A percentile compares a stretch with the other conserved stretches of the same genome.
These are phyloP conservation scores for Cyberlindnera petersonii DNA, from an alignment of 805 yeast species.

Conservation along the genomic window DNA sequence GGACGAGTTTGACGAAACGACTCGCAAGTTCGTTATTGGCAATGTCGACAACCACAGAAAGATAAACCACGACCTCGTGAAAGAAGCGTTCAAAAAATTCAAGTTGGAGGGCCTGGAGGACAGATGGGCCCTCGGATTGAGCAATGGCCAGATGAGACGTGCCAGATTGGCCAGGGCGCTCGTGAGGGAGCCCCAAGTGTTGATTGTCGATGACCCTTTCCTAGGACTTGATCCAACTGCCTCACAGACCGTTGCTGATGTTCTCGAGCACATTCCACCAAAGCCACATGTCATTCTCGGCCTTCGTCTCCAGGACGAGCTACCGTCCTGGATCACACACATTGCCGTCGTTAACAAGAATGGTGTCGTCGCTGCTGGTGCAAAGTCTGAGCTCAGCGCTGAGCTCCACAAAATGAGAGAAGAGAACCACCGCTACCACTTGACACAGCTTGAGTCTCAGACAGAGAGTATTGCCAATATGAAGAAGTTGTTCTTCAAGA, in stretches of 20 bases:
- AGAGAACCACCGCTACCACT: constrained; percentile 18
- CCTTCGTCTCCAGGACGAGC: constrained; percentile 63
- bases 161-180: constrained; percentile 81
- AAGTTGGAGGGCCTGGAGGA: constrained; percentile 53
- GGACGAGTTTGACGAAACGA: constrained; percentile 76
- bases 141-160: constrained; percentile 92
- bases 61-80: constrained; percentile 36
- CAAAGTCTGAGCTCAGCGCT: constrained; percentile 26
- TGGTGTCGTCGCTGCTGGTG: constrained; percentile 53
- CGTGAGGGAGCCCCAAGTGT: constrained; percentile 56
- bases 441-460: constrained; percentile 11
- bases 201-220: constrained; percentile 88
- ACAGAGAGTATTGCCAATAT: constrained; percentile 19
- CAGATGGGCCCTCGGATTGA: constrained; percentile 80
- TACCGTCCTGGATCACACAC: constrained; percentile 80
- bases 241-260: constrained; percentile 51
- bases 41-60: constrained; percentile 32
- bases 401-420: constrained; percentile 24
- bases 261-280: constrained; percentile 42
- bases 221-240: constrained; percentile 85
- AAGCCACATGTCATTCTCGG: constrained; percentile 66
- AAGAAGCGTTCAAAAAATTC: constrained; percentile 44
- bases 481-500: constrained; percentile 15
- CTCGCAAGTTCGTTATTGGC: constrained; percentile 56
- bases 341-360: constrained; percentile 55